Percentiles rank a stretch among this genome's conserved stretches.
phyloP scores from a whole-genome alignment of 2,329 filamentous ascomycete species.

The Colletotrichum sp. region DNA sequence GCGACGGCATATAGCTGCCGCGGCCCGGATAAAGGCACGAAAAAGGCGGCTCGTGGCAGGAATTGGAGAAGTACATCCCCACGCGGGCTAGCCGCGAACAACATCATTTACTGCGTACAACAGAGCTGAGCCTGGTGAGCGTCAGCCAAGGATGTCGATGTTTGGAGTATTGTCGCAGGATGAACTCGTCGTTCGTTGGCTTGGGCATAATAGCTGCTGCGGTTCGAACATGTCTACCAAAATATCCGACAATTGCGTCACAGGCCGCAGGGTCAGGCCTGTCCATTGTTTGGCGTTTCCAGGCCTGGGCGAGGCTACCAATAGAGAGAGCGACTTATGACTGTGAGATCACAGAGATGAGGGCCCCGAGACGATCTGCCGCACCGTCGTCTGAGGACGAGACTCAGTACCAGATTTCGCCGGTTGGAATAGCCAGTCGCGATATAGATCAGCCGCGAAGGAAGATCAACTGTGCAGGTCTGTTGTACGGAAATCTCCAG shows the following conservation, averaged over 20 bases:
- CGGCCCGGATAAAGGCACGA: not conserved
- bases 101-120: not conserved
- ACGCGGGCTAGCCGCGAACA: not conserved
- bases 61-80: not conserved
- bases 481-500: not conserved
- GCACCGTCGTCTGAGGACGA: not conserved
- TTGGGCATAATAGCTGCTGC: not conserved
- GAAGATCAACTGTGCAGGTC: not conserved
- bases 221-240: not conserved
- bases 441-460: not conserved
- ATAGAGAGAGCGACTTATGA: not conserved
- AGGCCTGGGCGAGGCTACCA: not conserved
- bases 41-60: not conserved
- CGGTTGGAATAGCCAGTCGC: not conserved
- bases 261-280: not conserved
- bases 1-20: not conserved
- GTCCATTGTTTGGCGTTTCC: not conserved
- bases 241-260: not conserved
- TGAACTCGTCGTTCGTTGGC: constrained; percentile 1
- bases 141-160: constrained; percentile 14
- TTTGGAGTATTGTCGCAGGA: constrained; percentile 20
- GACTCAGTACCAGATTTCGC: not conserved
- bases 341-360: not conserved
- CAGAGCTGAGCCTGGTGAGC: not conserved
- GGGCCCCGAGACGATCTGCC: not conserved